Percentiles rank a stretch among this genome's conserved stretches.
Evolutionary conservation across 73 alveolate genomes (phyloP).

Genomic region (Paramecium pentaurelia): DNA sequence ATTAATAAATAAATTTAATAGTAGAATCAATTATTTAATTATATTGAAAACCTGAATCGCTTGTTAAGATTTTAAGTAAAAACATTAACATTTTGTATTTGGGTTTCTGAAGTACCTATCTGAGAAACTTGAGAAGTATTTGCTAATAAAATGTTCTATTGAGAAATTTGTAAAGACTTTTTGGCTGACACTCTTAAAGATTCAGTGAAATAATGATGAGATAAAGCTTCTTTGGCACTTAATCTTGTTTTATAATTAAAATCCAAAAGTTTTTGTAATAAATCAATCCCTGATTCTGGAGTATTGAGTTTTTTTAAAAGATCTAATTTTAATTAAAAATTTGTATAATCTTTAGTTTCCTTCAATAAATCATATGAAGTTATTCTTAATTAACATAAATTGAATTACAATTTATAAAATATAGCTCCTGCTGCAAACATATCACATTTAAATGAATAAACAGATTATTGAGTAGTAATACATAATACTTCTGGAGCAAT

Average conservation of each 20-base stretch:
- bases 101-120: neutral
- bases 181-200: neutral
- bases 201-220: neutral
- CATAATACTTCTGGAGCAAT: slow-evolving; percentile 40
- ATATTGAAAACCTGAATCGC: neutral
- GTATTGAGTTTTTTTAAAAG: neutral
- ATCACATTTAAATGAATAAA: slow-evolving; percentile 41
- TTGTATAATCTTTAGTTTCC: neutral
- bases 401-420: slow-evolving; percentile 11
- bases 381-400: neutral
- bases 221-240: slow-evolving; percentile 6
- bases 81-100: neutral
- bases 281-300: slow-evolving; percentile 7
- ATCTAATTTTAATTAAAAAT: neutral
- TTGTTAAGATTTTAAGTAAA: neutral
- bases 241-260: neutral
- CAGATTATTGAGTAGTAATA: neutral
- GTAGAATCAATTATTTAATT: neutral
- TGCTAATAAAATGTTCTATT: neutral
- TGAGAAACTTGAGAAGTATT: neutral
- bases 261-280: neutral
- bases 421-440: slow-evolving; percentile 50
- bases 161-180: neutral
- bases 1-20: neutral
- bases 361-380: neutral